Evolutionary conservation across 2,329 filamentous ascomycete species (phyloP).

Genomic region (Meredithiella fracta): DNA sequence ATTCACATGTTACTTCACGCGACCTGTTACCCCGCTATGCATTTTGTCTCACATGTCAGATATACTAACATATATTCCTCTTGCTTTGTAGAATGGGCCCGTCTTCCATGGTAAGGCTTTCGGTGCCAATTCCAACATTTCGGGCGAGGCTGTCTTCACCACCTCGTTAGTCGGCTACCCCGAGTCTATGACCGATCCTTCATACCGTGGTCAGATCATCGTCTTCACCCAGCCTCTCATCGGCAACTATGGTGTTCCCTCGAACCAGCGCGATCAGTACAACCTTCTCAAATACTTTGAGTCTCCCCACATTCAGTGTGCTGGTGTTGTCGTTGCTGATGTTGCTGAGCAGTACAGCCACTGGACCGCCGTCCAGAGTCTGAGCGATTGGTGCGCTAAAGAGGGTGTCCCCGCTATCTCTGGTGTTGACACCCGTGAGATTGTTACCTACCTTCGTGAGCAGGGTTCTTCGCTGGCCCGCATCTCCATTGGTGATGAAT

Average conservation of each 20-base stretch:
- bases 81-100: constrained; percentile 55
- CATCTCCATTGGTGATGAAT: constrained; percentile 91
- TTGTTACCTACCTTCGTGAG: constrained; percentile 90
- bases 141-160: constrained; percentile 95
- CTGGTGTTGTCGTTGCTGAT: constrained; percentile 89
- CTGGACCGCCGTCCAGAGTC: constrained; percentile 92
- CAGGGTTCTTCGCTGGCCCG: constrained; percentile 89
- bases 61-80: constrained; percentile 3
- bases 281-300: constrained; percentile 96
- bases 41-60: constrained; percentile 15
- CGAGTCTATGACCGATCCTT: constrained; percentile 81
- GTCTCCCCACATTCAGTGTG: constrained; percentile 91
- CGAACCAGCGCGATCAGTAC: constrained; percentile 64
- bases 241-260: constrained; percentile 96
- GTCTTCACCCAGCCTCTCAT: constrained; percentile 97
- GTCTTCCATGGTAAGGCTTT: constrained; percentile 95
- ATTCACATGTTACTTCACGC: neutral
- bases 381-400: constrained; percentile 86
- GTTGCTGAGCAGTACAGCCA: constrained; percentile 90
- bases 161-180: constrained; percentile 96
- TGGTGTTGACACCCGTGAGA: constrained; percentile 89
- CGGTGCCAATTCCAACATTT: constrained; percentile 90
- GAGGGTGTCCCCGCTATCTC: constrained; percentile 94
- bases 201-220: constrained; percentile 84
- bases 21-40: neutral